phyloP scores from a whole-genome alignment of 805 yeast species.

The Naumovozyma baii region DNA sequence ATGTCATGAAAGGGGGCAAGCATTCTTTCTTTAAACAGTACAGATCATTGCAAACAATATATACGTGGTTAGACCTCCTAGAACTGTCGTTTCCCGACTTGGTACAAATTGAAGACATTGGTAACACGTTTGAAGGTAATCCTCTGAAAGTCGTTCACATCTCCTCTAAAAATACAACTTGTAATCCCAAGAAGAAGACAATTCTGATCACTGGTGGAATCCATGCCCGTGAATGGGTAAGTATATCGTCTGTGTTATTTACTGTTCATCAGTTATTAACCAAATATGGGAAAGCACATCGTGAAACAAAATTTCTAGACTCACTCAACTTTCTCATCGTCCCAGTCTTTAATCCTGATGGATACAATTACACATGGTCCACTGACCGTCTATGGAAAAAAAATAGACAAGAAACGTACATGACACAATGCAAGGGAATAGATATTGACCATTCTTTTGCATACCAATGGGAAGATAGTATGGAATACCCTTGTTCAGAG shows the following conservation, averaged over 20 bases:
- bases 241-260: constrained; percentile 60
- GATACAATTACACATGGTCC: constrained; percentile 76
- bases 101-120: constrained; percentile 56
- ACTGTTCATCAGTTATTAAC: constrained; percentile 39
- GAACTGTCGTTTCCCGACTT: constrained; percentile 53
- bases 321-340: constrained; percentile 63
- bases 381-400: constrained; percentile 80
- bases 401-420: constrained; percentile 66
- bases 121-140: constrained; percentile 68
- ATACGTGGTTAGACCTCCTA: constrained; percentile 61
- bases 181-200: constrained; percentile 43
- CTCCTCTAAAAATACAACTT: constrained; percentile 36
- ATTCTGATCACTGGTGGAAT: constrained; percentile 74
- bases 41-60: constrained; percentile 56
- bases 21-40: constrained; percentile 64
- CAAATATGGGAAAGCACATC: constrained; percentile 35
- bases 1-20: constrained; percentile 7
- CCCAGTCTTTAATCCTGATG: constrained; percentile 87
- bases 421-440: constrained; percentile 64
- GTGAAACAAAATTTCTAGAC: constrained; percentile 40
- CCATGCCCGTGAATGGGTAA: constrained; percentile 88
- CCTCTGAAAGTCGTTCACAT: constrained; percentile 59
- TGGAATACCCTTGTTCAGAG: constrained; percentile 67
- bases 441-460: constrained; percentile 82
- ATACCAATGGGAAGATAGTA: constrained; percentile 59